Evolutionary conservation across 352 stramenopile species (phyloP).

Genomic region (Pythium brachiatum): DNA sequence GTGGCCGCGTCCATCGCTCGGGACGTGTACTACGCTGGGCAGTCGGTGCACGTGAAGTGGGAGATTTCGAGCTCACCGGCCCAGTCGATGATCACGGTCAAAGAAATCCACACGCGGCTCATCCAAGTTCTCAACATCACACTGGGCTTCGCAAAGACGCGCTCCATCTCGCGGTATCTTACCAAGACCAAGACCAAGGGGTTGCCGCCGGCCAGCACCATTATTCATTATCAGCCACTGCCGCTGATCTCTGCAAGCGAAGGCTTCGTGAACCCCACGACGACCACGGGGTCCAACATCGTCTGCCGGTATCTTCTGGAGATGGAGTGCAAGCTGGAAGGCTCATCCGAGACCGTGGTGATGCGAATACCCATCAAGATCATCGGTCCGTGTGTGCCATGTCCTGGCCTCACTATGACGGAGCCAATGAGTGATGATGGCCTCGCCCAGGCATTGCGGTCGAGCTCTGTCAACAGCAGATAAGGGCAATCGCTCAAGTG

Average conservation of each 20-base stretch:
- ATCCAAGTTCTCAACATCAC: constrained; percentile 48
- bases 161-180: constrained; percentile 41
- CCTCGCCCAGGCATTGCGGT: constrained; percentile 16
- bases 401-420: constrained; percentile 11
- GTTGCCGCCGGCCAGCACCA: constrained; percentile 29
- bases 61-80: constrained; percentile 44
- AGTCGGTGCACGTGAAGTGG: constrained; percentile 58
- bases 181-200: constrained; percentile 43
- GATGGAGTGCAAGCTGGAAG: constrained; percentile 23
- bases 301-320: constrained; percentile 23
- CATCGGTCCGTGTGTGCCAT: constrained; percentile 17
- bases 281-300: constrained; percentile 18
- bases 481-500: neutral
- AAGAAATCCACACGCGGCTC: constrained; percentile 40
- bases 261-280: constrained; percentile 35
- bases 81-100: constrained; percentile 40
- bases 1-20: constrained; percentile 63
- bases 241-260: constrained; percentile 27
- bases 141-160: constrained; percentile 28
- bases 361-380: constrained; percentile 26
- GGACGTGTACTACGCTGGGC: constrained; percentile 56
- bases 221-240: constrained; percentile 51
- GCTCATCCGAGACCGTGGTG: constrained; percentile 9
- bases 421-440: constrained; percentile 17
- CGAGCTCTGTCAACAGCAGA: constrained; percentile 19